Percentiles rank a stretch among this genome's conserved stretches.
Conservation (phyloP, 2,329 filamentous ascomycete genomes). For the Sclerotinia glacialis region DNA sequence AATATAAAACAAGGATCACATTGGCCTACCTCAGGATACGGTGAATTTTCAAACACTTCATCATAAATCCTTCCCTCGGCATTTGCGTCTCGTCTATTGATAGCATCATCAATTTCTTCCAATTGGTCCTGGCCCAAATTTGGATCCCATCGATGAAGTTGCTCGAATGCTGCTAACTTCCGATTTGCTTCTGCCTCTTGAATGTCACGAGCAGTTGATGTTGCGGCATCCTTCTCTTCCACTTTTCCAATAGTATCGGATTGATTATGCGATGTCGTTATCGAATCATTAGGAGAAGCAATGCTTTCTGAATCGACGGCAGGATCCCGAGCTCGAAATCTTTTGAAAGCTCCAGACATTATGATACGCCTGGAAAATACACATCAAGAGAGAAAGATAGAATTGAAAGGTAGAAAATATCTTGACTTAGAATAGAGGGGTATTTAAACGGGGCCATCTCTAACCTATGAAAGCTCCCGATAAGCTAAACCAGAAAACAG, state of each 20-base stretch:
- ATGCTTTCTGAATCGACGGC: no score
- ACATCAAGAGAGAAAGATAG: background rate
- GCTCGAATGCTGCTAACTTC: slow-evolving; percentile 24
- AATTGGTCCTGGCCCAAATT: slow-evolving; percentile 25
- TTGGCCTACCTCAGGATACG: slow-evolving; percentile 23
- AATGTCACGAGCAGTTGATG: slow-evolving; percentile 19
- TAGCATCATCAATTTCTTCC: slow-evolving; percentile 27
- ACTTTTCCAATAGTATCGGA: background rate
- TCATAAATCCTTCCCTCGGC: slow-evolving; percentile 23
- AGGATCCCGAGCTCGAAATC: background rate
- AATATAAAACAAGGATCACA: background rate
- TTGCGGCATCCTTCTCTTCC: slow-evolving; percentile 19
- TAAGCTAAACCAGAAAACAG: background rate
- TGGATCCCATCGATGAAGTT: slow-evolving; percentile 27
- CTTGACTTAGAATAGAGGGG: background rate
- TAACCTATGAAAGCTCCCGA: background rate
- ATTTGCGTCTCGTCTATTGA: slow-evolving; percentile 24
- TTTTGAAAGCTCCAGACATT: slow-evolving; percentile 10
- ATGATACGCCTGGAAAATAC: background rate
- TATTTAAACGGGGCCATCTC: background rate
- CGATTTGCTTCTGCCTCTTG: slow-evolving; percentile 26
- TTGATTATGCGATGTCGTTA: background rate
- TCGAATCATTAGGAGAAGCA: background rate
- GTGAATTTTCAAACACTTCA: slow-evolving; percentile 29
- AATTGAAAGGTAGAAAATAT: background rate